phyloP scores from a whole-genome alignment of 208 protist species.

The Spongospora subterranea region DNA sequence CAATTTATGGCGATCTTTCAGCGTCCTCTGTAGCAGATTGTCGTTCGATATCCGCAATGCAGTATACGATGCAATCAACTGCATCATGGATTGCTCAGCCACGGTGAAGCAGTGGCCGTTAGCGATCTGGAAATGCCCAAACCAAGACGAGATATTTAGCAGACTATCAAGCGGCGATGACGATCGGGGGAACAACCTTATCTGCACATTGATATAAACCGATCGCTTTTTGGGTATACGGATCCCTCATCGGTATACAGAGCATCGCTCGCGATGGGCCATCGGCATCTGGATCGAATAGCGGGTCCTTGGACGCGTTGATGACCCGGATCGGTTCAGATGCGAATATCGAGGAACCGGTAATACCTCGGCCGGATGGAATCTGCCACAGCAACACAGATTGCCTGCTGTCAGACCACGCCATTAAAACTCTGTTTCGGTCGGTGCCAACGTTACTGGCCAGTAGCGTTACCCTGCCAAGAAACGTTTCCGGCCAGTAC shows the following conservation, averaged over 20 bases:
- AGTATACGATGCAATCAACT: not conserved
- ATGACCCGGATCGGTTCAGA: conserved; percentile 3
- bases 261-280: not conserved
- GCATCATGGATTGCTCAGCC: not conserved
- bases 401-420: no score
- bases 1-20: conserved; percentile 19
- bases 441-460: no score
- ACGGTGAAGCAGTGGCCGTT: conserved; percentile 1
- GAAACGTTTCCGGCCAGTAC: no score
- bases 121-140: no score
- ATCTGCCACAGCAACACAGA: no score
- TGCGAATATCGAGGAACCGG: not conserved
- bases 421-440: no score
- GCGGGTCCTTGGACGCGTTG: not conserved
- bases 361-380: not conserved
- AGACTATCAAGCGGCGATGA: no score
- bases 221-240: not conserved
- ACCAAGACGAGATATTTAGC: no score
- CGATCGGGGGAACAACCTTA: not conserved
- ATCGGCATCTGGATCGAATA: not conserved
- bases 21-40: not conserved
- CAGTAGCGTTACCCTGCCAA: no score
- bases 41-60: conserved; percentile 10
- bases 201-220: not conserved
- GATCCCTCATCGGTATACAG: conserved; percentile 27